Base-by-base conservation (phyloP, 768 basidiomycete species). In the Boletus reticuloceps region DNA sequence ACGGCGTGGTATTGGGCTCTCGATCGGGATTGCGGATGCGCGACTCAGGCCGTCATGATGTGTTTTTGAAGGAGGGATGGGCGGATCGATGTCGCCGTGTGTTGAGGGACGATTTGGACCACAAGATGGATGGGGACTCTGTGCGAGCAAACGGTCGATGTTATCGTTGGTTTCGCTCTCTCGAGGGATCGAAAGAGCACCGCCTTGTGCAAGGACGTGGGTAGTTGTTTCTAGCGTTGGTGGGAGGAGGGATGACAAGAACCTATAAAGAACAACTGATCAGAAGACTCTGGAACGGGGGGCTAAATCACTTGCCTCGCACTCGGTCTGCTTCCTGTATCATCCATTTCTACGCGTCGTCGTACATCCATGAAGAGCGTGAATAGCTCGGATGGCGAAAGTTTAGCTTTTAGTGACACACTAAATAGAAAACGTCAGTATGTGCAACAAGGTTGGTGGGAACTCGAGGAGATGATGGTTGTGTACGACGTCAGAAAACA, bases 401-500 rank as follows among this genome's bases (percentile, higher is more conserved):
- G 74, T 61, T 86, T 87, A 4, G 79, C 77, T 70, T 95, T 95
- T 16, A 96, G 72, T 0, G 90, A 88, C n/a, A 96, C 86, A 3
- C 94, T 95, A 60, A 8, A 22, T 20, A 47, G 5, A 47, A 49
- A 13, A 31, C 1, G 39, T 69, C 52, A 69, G 65, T 14, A 50
- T 12, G 36, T 5, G 31, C 6, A 41, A 47, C 4, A 47, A 46
- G 11, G 2, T 13, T 25, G 5, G 17, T 12, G 31, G 20, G 4
- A 22, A 31, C 14, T 12, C 10, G 9, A 38, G 29, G 25, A 45
- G 14, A 27, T 3, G 14, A 27, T 5, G 16, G 17, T 16, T 1
- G n/a, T 11, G 34, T 22, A 8, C 39, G 20, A 11, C 36, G 36
- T 36, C n/a, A 29, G 3, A 36, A 31, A 34, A 32, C 25, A 34